A percentile compares a stretch with the other conserved stretches of the same genome.
phyloP scores from a whole-genome alignment of 495 filamentous ascomycete genomes.

The Hypoxylon lienhwacheense region DNA sequence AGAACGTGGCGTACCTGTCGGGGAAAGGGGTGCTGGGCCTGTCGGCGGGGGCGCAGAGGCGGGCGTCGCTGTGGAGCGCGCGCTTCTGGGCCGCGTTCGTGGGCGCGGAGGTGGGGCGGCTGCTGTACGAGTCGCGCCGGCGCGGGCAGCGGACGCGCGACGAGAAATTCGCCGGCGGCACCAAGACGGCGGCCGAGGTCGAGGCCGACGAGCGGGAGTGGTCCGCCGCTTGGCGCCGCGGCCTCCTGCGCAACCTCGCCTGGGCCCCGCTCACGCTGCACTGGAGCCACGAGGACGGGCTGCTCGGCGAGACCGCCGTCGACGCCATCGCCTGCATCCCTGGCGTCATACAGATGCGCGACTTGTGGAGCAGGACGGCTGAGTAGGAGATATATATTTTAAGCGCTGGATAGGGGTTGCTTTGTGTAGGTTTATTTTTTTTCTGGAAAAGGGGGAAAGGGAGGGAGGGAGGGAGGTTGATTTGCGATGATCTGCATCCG shows the following conservation, averaged over 20 bases:
- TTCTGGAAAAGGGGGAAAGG: too few species aligned
- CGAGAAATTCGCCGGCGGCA: conserved; percentile 42
- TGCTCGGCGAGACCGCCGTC: conserved; percentile 60
- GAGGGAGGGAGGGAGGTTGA: too few species aligned
- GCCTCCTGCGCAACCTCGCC: conserved; percentile 53
- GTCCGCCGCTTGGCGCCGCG: conserved; percentile 49
- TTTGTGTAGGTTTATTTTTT: too few species aligned
- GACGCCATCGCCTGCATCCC: conserved; percentile 67
- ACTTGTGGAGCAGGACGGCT: conserved; percentile 60
- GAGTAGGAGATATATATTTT: conserved; percentile 12
- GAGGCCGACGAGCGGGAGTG: conserved; percentile 48
- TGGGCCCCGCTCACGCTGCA: conserved; percentile 69
- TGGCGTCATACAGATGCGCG: conserved; percentile 67
- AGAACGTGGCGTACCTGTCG: conserved; percentile 81
- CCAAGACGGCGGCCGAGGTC: conserved; percentile 39
- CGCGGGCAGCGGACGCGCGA: conserved; percentile 30
- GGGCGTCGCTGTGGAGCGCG: conserved; percentile 71
- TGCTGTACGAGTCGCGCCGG: conserved; percentile 52
- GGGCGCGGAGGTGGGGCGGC: conserved; percentile 68
- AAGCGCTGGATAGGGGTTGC: neutral
- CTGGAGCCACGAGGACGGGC: conserved; percentile 75
- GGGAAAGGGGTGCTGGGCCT: conserved; percentile 66
- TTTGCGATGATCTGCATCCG: too few species aligned
- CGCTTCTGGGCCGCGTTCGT: conserved; percentile 81
- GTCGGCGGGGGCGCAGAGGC: conserved; percentile 53